These are phyloP conservation scores for Pelomyxa schiedti DNA, from an alignment of 78 protist species.

Conservation along the genomic window DNA sequence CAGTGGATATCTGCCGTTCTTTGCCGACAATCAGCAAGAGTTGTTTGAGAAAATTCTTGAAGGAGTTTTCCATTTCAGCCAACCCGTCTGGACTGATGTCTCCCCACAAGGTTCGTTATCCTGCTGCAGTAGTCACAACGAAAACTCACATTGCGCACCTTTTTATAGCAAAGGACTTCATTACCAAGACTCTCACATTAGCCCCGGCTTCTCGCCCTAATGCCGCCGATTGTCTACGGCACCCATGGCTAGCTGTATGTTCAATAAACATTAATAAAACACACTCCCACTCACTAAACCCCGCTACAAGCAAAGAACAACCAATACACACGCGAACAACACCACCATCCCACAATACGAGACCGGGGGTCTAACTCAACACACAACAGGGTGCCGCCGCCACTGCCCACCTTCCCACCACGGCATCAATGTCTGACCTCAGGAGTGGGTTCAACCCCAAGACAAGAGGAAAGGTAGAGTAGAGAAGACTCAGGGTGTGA, in stretches of 20 bases:
- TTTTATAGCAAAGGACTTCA: conserved; percentile 38
- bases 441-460: too few relatives aligned
- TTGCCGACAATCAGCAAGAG: background rate
- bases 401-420: too few relatives aligned
- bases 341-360: too few relatives aligned
- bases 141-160: background rate
- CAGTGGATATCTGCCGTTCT: background rate
- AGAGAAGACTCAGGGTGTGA: too few relatives aligned
- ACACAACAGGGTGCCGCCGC: too few relatives aligned
- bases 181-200: conserved; percentile 28
- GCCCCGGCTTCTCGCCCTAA: conserved; percentile 38
- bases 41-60: background rate
- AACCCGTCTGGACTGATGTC: background rate
- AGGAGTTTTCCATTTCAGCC: background rate
- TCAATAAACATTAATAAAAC: background rate
- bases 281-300: too few relatives aligned
- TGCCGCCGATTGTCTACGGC: conserved; percentile 31
- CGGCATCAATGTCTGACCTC: too few relatives aligned
- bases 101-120: background rate
- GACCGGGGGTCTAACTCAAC: too few relatives aligned
- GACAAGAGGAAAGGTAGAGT: too few relatives aligned
- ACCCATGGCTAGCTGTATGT: conserved; percentile 42
- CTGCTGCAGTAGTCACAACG: background rate
- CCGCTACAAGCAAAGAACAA: too few relatives aligned
- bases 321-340: too few relatives aligned